Percentiles rank a stretch among this genome's conserved stretches.
Evolutionary conservation across 2,329 filamentous ascomycete genomes (phyloP).

Genomic region (Claviceps sp.): DNA sequence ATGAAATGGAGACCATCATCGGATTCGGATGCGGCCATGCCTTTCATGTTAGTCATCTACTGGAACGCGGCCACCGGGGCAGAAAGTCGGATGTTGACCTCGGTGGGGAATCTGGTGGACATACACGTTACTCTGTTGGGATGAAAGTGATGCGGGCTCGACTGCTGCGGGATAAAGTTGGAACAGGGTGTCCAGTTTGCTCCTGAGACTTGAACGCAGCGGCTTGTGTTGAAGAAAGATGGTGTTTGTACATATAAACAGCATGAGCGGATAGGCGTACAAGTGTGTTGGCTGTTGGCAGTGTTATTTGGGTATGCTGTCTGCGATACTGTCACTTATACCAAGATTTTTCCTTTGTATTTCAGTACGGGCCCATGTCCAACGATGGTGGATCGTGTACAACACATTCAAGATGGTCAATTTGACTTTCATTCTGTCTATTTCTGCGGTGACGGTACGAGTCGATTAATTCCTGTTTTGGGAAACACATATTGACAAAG

Average conservation of each 20-base stretch:
- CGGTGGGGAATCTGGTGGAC: slow-evolving; percentile 27
- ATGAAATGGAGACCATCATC: slow-evolving; percentile 58
- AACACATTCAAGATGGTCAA: neutral
- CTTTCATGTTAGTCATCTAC: slow-evolving; percentile 62
- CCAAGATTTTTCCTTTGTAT: neutral
- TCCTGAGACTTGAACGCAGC: slow-evolving; percentile 1
- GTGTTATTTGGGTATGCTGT: neutral
- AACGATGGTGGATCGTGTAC: neutral
- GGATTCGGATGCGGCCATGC: slow-evolving; percentile 75
- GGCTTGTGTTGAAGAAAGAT: neutral
- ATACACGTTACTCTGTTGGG: slow-evolving; percentile 53
- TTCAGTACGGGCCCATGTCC: neutral
- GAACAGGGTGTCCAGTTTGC: slow-evolving; percentile 51
- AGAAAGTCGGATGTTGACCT: slow-evolving; percentile 34
- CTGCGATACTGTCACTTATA: neutral
- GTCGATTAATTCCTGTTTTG: neutral
- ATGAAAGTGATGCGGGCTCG: slow-evolving; percentile 81
- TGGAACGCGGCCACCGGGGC: slow-evolving; percentile 37
- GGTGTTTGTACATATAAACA: neutral
- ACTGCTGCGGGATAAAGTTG: slow-evolving; percentile 57
- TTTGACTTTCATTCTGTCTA: neutral
- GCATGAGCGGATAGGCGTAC: neutral
- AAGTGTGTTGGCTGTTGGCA: no score
- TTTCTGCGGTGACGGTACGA: neutral
- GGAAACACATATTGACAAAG: neutral